Evolutionary conservation across 1,284 basidiomycete genomes (phyloP).

Genomic region (Tilletia setariae): DNA sequence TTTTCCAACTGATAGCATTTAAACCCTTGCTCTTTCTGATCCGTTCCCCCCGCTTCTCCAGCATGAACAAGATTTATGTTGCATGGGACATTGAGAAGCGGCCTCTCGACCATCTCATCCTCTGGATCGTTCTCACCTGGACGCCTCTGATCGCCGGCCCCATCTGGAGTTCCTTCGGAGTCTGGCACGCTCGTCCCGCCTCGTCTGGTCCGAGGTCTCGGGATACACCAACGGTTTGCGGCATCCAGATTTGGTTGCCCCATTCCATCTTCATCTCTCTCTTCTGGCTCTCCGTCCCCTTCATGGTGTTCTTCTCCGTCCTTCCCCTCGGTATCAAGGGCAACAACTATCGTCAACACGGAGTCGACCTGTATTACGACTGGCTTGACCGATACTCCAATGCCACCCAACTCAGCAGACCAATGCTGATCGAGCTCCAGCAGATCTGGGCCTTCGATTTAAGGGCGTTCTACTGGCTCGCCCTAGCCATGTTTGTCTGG

Average conservation of each 20-base stretch:
- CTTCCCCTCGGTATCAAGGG: background rate
- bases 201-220: background rate
- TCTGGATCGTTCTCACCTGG: constrained; percentile 5
- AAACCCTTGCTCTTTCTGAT: background rate
- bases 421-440: background rate
- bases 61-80: background rate
- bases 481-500: constrained; percentile 3
- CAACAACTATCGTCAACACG: background rate
- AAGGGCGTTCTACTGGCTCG: constrained; percentile 3
- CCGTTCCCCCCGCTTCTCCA: background rate
- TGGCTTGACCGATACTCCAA: background rate
- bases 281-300: background rate
- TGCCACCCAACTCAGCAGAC: background rate
- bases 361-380: background rate
- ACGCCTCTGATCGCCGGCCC: constrained; percentile 8
- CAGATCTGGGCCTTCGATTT: background rate
- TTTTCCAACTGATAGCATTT: too few relatives aligned
- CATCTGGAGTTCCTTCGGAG: constrained; percentile 10
- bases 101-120: background rate
- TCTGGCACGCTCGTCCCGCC: constrained; percentile 4
- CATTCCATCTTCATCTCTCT: background rate
- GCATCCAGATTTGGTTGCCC: background rate
- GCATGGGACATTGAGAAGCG: background rate
- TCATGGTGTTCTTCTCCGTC: background rate
- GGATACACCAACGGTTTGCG: background rate